These are phyloP conservation scores for Arthroderma uncinatum DNA, from an alignment of 2,329 filamentous ascomycete genomes.

Conservation along the genomic window DNA sequence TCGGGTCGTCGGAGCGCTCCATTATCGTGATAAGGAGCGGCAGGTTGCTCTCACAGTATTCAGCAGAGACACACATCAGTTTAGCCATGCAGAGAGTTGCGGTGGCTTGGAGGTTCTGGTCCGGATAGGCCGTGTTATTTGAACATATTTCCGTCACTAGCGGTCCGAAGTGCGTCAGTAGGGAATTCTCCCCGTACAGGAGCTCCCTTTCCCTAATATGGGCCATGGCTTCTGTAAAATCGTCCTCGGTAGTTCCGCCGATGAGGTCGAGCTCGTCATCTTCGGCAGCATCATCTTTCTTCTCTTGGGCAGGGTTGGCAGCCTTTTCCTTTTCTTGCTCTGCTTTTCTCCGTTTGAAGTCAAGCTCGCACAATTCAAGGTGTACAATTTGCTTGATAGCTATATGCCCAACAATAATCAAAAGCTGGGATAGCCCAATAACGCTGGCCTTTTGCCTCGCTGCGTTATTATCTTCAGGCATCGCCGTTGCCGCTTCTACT, in stretches of 20 bases:
- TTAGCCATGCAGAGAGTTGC: conserved; percentile 92
- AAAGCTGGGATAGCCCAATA: conserved; percentile 70
- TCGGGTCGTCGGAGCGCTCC: conserved; percentile 83
- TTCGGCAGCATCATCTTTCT: conserved; percentile 50
- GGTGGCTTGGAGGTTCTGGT: conserved; percentile 81
- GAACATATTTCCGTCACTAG: conserved; percentile 87
- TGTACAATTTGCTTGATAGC: conserved; percentile 99
- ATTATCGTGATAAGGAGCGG: conserved; percentile 95
- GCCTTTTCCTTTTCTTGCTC: conserved; percentile 40
- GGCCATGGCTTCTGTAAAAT: conserved; percentile 77
- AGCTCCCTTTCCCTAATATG: conserved; percentile 78
- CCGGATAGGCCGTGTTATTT: conserved; percentile 84
- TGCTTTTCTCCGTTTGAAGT: conserved; percentile 87
- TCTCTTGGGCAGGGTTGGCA: conserved; percentile 33
- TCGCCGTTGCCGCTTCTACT: conserved; percentile 4
- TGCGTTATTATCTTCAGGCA: conserved; percentile 24
- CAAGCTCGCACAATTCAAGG: conserved; percentile 89
- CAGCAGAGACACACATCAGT: conserved; percentile 94
- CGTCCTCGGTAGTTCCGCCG: conserved; percentile 87
- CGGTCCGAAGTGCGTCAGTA: conserved; percentile 83
- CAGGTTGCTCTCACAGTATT: conserved; percentile 90
- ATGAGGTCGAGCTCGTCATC: conserved; percentile 91
- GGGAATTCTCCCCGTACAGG: conserved; percentile 67
- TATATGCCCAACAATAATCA: conserved; percentile 92
- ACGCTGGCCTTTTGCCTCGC: conserved; percentile 54